Conservation (phyloP, 371 early-diverging fungal species). For the Rhizomucor miehei region DNA sequence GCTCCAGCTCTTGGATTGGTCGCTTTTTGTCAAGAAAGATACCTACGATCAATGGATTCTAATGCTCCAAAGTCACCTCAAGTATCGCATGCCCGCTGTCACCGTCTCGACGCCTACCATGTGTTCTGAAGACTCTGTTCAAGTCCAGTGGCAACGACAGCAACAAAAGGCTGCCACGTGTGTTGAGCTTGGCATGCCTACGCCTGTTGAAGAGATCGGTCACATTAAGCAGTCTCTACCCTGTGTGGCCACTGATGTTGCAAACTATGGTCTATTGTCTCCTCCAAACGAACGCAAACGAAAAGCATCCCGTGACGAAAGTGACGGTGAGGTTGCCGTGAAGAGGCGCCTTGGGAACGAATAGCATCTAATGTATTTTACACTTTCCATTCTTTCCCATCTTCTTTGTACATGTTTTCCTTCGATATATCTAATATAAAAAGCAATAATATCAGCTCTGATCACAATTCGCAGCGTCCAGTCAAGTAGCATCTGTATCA, state of each 20-base stretch:
- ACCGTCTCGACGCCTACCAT: too few relatives aligned
- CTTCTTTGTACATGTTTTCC: too few relatives aligned
- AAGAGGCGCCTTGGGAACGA: too few relatives aligned
- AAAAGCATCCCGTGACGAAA: too few relatives aligned
- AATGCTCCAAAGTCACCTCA: constrained; percentile 34
- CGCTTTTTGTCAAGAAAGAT: constrained; percentile 61
- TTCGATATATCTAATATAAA: too few relatives aligned
- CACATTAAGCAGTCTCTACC: background rate
- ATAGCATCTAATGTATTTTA: too few relatives aligned
- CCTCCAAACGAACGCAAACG: constrained; percentile 10
- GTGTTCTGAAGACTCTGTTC: background rate
- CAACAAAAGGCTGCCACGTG: constrained; percentile 1
- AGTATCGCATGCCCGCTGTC: constrained; percentile 9
- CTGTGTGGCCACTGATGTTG: background rate
- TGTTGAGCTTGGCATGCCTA: background rate
- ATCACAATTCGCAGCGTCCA: too few relatives aligned
- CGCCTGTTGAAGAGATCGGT: background rate
- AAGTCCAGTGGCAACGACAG: background rate
- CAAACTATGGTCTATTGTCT: constrained; percentile 5
- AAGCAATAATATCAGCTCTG: too few relatives aligned
- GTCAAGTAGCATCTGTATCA: too few relatives aligned
- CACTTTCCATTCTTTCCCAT: too few relatives aligned
- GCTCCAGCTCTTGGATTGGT: constrained; percentile 70
- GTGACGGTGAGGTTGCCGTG: too few relatives aligned
- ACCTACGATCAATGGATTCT: constrained; percentile 54